Percentiles rank a stretch among this genome's conserved stretches.
Conservation (phyloP, 257 asterid genomes). For the Primulina huaijiensis region DNA sequence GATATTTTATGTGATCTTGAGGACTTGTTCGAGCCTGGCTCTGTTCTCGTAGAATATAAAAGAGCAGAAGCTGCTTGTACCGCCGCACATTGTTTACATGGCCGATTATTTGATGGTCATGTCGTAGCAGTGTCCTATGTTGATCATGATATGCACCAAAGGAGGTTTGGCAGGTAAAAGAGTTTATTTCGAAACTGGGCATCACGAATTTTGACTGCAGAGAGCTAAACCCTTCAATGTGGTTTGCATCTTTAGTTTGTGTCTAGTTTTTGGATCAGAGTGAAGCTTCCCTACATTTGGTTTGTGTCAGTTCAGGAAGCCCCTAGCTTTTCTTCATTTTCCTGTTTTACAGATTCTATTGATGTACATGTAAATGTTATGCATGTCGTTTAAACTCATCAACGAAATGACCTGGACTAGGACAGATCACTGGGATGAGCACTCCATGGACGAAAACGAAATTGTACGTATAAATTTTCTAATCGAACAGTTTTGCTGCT, state of each 20-base stretch:
- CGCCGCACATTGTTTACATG: slow-evolving; percentile 88
- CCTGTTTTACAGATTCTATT: not conserved
- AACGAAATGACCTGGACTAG: not conserved
- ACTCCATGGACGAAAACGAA: not conserved
- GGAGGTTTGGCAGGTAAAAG: slow-evolving; percentile 37
- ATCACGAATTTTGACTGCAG: not conserved
- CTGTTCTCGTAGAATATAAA: slow-evolving; percentile 68
- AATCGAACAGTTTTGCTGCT: not conserved
- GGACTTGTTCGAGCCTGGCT: slow-evolving; percentile 48
- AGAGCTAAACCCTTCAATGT: not conserved
- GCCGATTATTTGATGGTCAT: slow-evolving; percentile 66
- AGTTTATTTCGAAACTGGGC: not conserved
- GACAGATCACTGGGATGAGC: not conserved
- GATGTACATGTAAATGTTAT: not conserved
- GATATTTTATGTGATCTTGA: slow-evolving; percentile 14
- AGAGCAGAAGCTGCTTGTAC: slow-evolving; percentile 76
- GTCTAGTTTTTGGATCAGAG: not conserved
- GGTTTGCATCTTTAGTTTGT: not conserved
- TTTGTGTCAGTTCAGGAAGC: not conserved
- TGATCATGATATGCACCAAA: slow-evolving; percentile 43
- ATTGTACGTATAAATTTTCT: not conserved
- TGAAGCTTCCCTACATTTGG: not conserved
- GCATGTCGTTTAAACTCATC: not conserved
- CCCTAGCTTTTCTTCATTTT: not conserved
- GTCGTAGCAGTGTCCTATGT: slow-evolving; percentile 62